Conservation (phyloP, 345 rosid genomes). For the Zanthoxylum bungeanum region DNA sequence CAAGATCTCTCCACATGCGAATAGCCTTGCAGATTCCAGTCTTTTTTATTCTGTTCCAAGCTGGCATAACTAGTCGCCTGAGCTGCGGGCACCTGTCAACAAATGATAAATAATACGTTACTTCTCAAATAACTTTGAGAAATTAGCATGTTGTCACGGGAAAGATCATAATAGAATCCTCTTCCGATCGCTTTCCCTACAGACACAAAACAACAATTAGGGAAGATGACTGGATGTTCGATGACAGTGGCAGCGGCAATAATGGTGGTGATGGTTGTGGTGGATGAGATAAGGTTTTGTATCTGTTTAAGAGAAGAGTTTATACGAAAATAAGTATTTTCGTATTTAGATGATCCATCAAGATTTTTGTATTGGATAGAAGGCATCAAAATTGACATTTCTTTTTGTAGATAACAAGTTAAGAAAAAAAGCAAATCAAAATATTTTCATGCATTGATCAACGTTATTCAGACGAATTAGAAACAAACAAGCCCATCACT, state of each 20-base stretch:
- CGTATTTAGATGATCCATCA: neutral
- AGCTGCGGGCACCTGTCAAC: constrained; percentile 60
- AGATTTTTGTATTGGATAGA: neutral
- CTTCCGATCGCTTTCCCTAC: neutral
- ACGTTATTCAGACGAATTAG: neutral
- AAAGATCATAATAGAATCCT: neutral
- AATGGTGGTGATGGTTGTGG: neutral
- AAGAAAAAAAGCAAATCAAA: neutral
- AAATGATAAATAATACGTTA: neutral
- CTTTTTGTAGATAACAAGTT: neutral
- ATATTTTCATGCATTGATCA: neutral
- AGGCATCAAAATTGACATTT: neutral
- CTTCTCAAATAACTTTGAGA: neutral
- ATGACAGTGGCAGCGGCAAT: neutral
- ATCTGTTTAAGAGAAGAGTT: neutral
- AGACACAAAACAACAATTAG: no score
- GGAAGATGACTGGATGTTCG: neutral
- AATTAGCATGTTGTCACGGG: neutral
- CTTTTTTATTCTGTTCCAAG: constrained; percentile 81
- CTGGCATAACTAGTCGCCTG: constrained; percentile 70
- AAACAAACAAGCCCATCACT: neutral
- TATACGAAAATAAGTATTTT: neutral
- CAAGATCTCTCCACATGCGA: constrained; percentile 68
- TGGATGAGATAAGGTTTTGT: neutral
- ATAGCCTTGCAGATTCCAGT: constrained; percentile 71